Evolutionary conservation across 495 filamentous ascomycete genomes (phyloP), one percentile per base, ranked within the genome.

Genomic region (Penicillium antarcticum): DNA sequence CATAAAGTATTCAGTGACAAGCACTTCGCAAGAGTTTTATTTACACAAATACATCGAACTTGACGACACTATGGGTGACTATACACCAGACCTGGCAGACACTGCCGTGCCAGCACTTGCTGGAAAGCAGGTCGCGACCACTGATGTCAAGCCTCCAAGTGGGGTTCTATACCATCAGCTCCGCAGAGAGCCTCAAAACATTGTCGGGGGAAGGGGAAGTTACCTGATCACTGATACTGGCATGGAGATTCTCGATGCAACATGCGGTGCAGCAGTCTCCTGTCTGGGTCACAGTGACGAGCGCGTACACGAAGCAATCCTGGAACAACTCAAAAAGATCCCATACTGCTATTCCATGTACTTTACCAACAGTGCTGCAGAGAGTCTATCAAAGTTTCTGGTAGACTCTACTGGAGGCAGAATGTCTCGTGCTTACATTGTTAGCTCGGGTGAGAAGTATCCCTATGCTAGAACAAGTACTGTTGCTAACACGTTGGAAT

Each of bases 261-360:
- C 64, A 26, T 63, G 71, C 31, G 71, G 71, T 19, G 68, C 70
- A 12, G 70, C 71, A 9, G 71, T 74, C 4, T 54, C 65, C 5
- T 70, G 67, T 48, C 55, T 74, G 11, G 71, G 70, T 6, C 68
- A 73, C 47, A 64, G 62, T 42, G 63, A 71, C 37, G 32, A 35
- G 3, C 67, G 68, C n/a, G 70, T 79, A 24, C 57, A 66, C 23
- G 54, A 61, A 36, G 77, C 75, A 1, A 67, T 81, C 10, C 26
- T 56, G 12, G 52, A 64, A 16, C 76, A 79, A 47, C 67, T 77
- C 56, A 48, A 59, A 24, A 57, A 58, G 26, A 55, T 79, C 2
- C 67, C 66, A 5, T 80, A 78, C 54, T 67, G 62, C 34, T 74
- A 79, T 46, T 70, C 76, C 0, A 50, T 72, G n/a, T 69, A 69